Conservation (phyloP, 2,329 filamentous ascomycete species). For the Diaporthe australafricana region DNA sequence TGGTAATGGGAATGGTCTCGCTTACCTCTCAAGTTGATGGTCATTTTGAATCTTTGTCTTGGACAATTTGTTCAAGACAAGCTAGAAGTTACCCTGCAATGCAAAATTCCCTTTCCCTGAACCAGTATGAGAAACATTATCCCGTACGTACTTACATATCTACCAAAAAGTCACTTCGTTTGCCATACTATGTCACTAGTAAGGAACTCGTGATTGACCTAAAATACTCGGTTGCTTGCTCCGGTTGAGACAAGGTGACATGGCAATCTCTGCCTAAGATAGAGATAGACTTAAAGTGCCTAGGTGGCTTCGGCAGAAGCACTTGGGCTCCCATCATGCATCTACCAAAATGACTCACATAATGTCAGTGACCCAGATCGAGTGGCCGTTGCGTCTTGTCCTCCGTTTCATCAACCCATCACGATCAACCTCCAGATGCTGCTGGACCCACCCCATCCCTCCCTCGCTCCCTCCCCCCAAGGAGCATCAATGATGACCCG, state of each 20-base stretch:
- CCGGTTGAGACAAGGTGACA: too few species aligned
- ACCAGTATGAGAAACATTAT: too few species aligned
- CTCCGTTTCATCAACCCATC: neutral
- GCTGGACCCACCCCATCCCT: neutral
- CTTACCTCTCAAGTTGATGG: neutral
- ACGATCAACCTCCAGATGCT: neutral
- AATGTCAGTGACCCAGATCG: too few species aligned
- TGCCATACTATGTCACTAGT: neutral
- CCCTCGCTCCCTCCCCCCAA: too few species aligned
- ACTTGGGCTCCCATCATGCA: neutral
- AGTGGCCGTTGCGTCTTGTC: neutral
- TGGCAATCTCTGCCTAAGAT: neutral
- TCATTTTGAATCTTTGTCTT: too few species aligned
- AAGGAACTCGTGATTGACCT: too few species aligned
- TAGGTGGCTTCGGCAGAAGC: neutral
- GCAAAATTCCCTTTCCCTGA: neutral
- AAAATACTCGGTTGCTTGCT: neutral
- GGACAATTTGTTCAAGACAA: neutral
- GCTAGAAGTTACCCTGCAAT: too few species aligned
- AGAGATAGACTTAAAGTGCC: neutral
- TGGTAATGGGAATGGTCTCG: too few species aligned
- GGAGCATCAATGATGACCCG: neutral
- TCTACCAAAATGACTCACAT: neutral
- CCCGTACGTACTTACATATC: too few species aligned
- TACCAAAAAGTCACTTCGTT: too few species aligned